Evolutionary conservation across 495 filamentous ascomycete genomes (phyloP).

Genomic region (Aspergillus conjunctus): DNA sequence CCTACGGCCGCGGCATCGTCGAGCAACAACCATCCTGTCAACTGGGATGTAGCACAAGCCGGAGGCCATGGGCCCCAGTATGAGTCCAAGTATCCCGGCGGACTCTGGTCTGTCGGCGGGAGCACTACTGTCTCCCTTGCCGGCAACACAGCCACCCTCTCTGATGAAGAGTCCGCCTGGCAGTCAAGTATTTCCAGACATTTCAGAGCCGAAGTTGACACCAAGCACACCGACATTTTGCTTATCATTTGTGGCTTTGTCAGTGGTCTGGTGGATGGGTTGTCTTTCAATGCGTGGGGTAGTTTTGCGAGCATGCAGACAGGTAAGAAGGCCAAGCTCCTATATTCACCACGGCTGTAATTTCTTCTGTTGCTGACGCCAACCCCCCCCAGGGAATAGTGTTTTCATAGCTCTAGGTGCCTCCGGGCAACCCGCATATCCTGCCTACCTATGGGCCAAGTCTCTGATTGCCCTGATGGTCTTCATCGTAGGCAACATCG

Average conservation of each 20-base stretch:
- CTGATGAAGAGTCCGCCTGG: constrained; percentile 21
- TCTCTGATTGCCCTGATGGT: constrained; percentile 39
- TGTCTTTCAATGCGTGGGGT: constrained; percentile 53
- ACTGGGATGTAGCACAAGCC: constrained; percentile 19
- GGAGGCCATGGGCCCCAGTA: constrained; percentile 13
- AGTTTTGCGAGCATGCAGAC: constrained; percentile 63
- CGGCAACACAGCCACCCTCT: constrained; percentile 17
- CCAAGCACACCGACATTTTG: constrained; percentile 34
- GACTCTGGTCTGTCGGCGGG: constrained; percentile 29
- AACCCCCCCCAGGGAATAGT: constrained; percentile 35
- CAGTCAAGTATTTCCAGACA: constrained; percentile 23
- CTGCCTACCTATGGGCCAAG: constrained; percentile 46
- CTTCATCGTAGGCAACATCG: constrained; percentile 38
- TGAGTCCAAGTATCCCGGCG: constrained; percentile 26
- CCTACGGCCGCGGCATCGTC: constrained; percentile 1
- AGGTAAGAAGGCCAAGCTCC: constrained; percentile 31
- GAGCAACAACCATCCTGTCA: constrained; percentile 20
- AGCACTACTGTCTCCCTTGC: constrained; percentile 33
- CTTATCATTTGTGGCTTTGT: constrained; percentile 43
- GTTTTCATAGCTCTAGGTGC: constrained; percentile 44
- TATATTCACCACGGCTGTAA: neutral
- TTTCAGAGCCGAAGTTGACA: constrained; percentile 28
- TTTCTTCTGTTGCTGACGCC: neutral
- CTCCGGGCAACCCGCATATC: constrained; percentile 40
- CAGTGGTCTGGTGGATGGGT: constrained; percentile 40